Conservation (phyloP, 352 stramenopile species). For the Phytophthora podocarpi region DNA sequence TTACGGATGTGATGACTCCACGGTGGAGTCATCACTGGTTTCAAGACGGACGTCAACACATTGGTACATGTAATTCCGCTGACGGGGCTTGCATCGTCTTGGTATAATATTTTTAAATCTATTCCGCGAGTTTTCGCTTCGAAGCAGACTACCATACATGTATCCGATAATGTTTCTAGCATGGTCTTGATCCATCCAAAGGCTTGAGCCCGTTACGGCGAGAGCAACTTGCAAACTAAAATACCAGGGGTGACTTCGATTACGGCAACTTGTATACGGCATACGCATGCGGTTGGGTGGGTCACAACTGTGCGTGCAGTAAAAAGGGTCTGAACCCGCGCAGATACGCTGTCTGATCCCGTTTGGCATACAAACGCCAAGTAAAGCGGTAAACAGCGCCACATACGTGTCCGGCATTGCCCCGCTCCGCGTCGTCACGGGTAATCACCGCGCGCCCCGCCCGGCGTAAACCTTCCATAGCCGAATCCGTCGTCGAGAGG, state of each 20-base stretch:
- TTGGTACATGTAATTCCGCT: no score
- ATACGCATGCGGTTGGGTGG: background rate
- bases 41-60: constrained; percentile 2
- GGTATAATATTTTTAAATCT: no score
- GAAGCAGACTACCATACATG: no score
- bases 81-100: no score
- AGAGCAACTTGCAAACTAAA: no score
- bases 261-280: background rate
- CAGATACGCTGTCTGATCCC: constrained; percentile 14
- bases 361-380: constrained; percentile 26
- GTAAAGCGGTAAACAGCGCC: background rate
- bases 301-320: background rate
- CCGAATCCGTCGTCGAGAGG: constrained; percentile 11
- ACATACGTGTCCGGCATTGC: no score
- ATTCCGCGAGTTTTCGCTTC: no score
- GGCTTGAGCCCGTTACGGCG: no score
- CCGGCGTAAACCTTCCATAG: constrained; percentile 14
- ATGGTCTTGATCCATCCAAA: no score
- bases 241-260: no score
- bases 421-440: no score
- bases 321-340: constrained; percentile 3
- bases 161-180: no score
- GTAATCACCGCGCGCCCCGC: constrained; percentile 15
- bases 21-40: constrained; percentile 10
- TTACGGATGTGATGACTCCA: constrained; percentile 2